phyloP scores from a whole-genome alignment of 352 stramenopile genomes.

The Pythium sukuiense region DNA sequence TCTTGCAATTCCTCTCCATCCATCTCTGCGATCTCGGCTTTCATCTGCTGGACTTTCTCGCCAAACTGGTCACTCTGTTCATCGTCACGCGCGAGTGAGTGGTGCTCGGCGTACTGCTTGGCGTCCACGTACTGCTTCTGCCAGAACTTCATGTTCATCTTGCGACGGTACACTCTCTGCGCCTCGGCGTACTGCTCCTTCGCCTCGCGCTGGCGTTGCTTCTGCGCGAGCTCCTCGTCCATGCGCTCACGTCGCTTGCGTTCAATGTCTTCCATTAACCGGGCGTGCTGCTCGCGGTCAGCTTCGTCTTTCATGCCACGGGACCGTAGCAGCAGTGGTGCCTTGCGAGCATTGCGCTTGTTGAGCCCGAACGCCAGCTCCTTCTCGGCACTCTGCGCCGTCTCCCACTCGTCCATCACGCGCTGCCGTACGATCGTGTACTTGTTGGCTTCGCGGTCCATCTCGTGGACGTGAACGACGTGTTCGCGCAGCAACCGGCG shows the following conservation, averaged over 20 bases:
- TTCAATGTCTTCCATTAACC: slow-evolving; percentile 46
- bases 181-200: slow-evolving; percentile 27
- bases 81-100: slow-evolving; percentile 31
- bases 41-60: slow-evolving; percentile 31
- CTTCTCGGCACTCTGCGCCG: slow-evolving; percentile 33
- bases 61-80: slow-evolving; percentile 29
- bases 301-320: slow-evolving; percentile 56
- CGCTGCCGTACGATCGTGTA: slow-evolving; percentile 49
- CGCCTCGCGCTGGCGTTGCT: slow-evolving; percentile 29
- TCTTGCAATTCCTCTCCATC: slow-evolving; percentile 34
- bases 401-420: slow-evolving; percentile 42
- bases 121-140: slow-evolving; percentile 59
- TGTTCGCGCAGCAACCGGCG: slow-evolving; percentile 62
- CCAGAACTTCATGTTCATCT: slow-evolving; percentile 73
- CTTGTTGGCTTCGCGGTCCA: slow-evolving; percentile 62
- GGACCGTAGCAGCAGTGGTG: slow-evolving; percentile 48
- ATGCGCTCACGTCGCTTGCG: slow-evolving; percentile 35
- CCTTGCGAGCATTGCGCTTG: slow-evolving; percentile 58
- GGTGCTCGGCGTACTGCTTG: slow-evolving; percentile 45
- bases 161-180: slow-evolving; percentile 35
- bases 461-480: slow-evolving; percentile 52
- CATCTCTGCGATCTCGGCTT: slow-evolving; percentile 41
- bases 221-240: slow-evolving; percentile 41
- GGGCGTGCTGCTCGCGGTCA: slow-evolving; percentile 34
- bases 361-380: slow-evolving; percentile 55